Base-by-base conservation (phyloP, 2,329 filamentous ascomycete genomes). In the Sporothrix sp. region DNA sequence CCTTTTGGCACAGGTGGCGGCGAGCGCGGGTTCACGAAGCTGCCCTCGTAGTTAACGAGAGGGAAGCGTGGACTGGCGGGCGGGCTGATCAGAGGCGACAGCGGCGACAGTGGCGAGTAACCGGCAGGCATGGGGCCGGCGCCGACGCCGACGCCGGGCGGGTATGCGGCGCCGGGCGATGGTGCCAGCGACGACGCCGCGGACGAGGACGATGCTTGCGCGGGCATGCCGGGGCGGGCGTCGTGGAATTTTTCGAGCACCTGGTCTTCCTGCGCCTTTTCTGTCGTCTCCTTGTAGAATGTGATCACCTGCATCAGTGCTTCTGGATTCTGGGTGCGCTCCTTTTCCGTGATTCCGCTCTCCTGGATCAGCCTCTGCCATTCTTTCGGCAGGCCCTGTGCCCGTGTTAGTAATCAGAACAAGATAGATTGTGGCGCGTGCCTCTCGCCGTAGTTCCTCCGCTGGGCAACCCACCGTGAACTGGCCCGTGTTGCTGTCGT, bases 241-340 rank as follows among this genome's bases (percentile, higher is more conserved):
- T 95, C 83, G 61, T 94, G 88, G 66, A 98, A 96, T 67, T 98
- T 98, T 67, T 97, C 90, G 73, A 93, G 87, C 52, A 93, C 84
- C 60, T 87, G 85, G 62, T 95, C 87, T 63, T 96, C 88, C 55
- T 82, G 80, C 53, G 80, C 81, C 59, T 74, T 75, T 59, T 91
- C 87, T 23, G 87, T 85, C 57, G 88, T 95, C 70, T 95, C 91
- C 66, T 96, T 94, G 74, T 95, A 97, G 66, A 97, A 97, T 53
- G 85, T 87, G 68, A 98, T 84, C 61, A 98, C 93, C 66, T 97
- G 87, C 63, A 94, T 84, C 70, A 96, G 89, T 53, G 91, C 90
- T 67, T 97, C 89, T 3, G 93, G 93, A 63, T 97, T 89, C 67
- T 95, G 86, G 65, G 91, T 87, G 67, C 94, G 86, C 66, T 97